Evolutionary conservation across 2,329 filamentous ascomycete genomes (phyloP), one percentile per base, ranked within the genome.

Genomic region (Colletotrichum sublineola): DNA sequence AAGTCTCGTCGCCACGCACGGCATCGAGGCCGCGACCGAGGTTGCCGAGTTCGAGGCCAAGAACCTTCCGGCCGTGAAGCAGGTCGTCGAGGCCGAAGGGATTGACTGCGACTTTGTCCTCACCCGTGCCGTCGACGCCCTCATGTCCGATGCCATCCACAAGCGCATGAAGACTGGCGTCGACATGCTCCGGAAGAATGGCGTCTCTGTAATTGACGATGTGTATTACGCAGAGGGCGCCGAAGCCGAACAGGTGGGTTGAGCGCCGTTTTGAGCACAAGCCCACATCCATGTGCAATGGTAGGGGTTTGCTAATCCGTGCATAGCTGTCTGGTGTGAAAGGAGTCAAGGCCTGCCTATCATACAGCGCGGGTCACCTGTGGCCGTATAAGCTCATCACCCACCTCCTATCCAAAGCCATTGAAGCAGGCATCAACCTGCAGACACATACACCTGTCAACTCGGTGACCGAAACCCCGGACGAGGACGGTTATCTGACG

Each of bases 1-100:
- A n/a, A 85, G 89, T 15, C 89, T 91, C 75, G 79, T 77, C 0
- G 86, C 91, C 73, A 87, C 88, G 0, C 65, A 70, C 40, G 70
- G 81, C 69, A 74, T 76, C 24, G 76, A 73, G 40, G 42, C 46
- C 0, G 67, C 24, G 76, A 77, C 62, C 33, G 77, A 80, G 14
- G 85, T 88, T 76, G 89, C 91, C 75, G 85, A 5, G 80, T 88
- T 77, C 82, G 84, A 0, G 78, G 78, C 7, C 80, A 85, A 36
- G 75, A 81, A 1, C 84, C 82, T 6, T 80, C 82, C 0, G 6
- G 80, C 77, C 5, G 75, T 86, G 6, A 81, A 83, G 65, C 71
- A 80, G 3, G 75, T 79, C 20, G 77, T 86, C 7, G 78, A 82
- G n/a, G 73, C 78, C 0, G 81, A 85, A 50, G 68, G 75, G 0